Evolutionary conservation across 441 rosid genomes (phyloP), one percentile per base, ranked within the genome.

Genomic region (Syzygium syzygioides): DNA sequence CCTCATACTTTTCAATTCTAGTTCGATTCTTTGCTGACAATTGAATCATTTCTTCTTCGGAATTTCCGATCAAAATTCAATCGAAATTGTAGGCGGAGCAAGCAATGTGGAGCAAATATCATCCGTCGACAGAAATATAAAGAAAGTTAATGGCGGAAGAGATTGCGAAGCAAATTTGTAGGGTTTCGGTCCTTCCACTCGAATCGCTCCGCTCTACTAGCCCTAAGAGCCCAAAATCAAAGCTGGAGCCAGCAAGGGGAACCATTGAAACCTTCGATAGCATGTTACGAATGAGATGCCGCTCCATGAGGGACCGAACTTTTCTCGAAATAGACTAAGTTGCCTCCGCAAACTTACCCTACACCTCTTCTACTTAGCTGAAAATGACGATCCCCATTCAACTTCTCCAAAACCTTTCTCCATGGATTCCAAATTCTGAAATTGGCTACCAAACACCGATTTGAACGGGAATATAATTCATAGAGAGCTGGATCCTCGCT

Each of bases 21-120:
- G 11, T 30, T 7, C 4, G 19, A 30, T 2, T 4, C 37, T 17
- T 2, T 3, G 0, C 9, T 30, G 6, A 30, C 23, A 17, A 64
- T 7, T 30, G 32, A 30, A 30, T 1, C 41, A 30, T 41, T 76
- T 23, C 26, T 76, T 23, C 26, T 17, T 1, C 6, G 13, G 3
- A 12, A 41, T 41, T 12, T 76, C 18, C 52, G 13, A 11, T 7
- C 5, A 12, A 23, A 45, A 6, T 41, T 41, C 10, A 11, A 0
- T 37, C 3, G 3, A 76, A 45, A 45, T 9, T 7, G 20, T 64
- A 30, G 71, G 30, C 37, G 17, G 30, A 64, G 71, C 30, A 15
- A 64, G 71, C 71, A 64, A 64, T 15, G 3, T 30, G 17, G 1
- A 64, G 71, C 71, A 64, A 64, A 30, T 15, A 15, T 30, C 71